Evolutionary conservation across 2,329 filamentous ascomycete species (phyloP), one percentile per base, ranked within the genome.

Genomic region (Trichophyton rubrum): DNA sequence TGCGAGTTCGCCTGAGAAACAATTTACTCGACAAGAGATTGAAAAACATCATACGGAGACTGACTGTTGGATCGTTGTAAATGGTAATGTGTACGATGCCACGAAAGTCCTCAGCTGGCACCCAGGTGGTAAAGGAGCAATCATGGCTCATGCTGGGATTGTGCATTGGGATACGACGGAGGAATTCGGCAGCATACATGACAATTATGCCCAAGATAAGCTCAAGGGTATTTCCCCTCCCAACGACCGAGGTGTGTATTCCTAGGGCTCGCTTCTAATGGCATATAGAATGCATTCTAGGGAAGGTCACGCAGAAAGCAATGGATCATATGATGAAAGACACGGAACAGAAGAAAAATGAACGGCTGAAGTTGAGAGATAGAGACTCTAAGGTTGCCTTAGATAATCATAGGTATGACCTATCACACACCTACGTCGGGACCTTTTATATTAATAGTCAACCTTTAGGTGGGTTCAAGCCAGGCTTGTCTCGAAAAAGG

Each of bases 61-160:
- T 20, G 78, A 81, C 62, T 80, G 79, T 64, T 82, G 79, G 79
- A 73, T 82, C n/a, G 76, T 80, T 0, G 70, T 82, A 2, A 76
- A 80, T 60, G 75, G 73, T 5, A 80, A 78, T 53, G 79, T 80
- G 0, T 80, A 80, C 61, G 78, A 81, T 65, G 75, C 72, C 0
- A 80, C 78, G 3, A 74, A 71, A 55, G 75, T 79, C 2, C 65
- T 81, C 15, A 65, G 67, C 6, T 79, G 78, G 78, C 78, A 80
- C 70, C 78, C 78, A 5, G 78, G 78, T 6, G 78, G 79, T 1
- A 77, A 75, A 60, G 73, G 74, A 1, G 70, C 79, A 0, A 77
- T 81, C 27, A 67, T 80, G 62, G 72, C 70, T 0, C 79, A 81
- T 66, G 79, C 78, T 0, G 79, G 79, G 0, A 76, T 74, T 56